Conservation (phyloP, 768 basidiomycete species). For the Candolleomyces aberdarensis region DNA sequence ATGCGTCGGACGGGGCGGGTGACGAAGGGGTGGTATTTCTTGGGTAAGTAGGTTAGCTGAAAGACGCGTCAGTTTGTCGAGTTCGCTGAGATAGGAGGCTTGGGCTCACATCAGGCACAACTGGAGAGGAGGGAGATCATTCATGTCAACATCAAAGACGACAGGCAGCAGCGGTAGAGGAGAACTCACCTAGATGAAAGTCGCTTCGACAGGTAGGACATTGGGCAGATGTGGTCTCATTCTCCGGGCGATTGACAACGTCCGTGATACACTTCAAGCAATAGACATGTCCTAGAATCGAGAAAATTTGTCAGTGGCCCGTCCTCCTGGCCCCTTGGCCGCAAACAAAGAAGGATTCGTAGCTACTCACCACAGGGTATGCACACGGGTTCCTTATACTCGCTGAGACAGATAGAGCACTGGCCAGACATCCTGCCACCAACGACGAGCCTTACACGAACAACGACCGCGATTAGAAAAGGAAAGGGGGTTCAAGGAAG, state of each 20-base stretch:
- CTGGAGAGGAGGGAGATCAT: conserved; percentile 21
- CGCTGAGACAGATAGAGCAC: conserved; percentile 58
- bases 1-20: conserved; percentile 34
- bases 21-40: conserved; percentile 42
- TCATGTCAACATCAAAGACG: neutral
- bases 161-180: neutral
- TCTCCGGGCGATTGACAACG: conserved; percentile 33
- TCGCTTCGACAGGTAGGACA: conserved; percentile 58
- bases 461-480: too few relatives aligned
- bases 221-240: conserved; percentile 34
- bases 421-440: conserved; percentile 12
- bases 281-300: conserved; percentile 54
- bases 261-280: conserved; percentile 55
- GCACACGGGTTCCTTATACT: conserved; percentile 50
- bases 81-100: conserved; percentile 22
- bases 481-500: too few relatives aligned
- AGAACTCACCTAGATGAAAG: conserved; percentile 50
- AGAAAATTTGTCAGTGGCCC: neutral
- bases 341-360: neutral
- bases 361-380: conserved; percentile 57
- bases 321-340: neutral
- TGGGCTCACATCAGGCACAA: conserved; percentile 36
- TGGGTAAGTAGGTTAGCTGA: conserved; percentile 34
- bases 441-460: too few relatives aligned
- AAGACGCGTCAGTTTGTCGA: conserved; percentile 12